Conservation (phyloP, 169 alveolate genomes). For the Ichthyophthirius multifiliis region DNA sequence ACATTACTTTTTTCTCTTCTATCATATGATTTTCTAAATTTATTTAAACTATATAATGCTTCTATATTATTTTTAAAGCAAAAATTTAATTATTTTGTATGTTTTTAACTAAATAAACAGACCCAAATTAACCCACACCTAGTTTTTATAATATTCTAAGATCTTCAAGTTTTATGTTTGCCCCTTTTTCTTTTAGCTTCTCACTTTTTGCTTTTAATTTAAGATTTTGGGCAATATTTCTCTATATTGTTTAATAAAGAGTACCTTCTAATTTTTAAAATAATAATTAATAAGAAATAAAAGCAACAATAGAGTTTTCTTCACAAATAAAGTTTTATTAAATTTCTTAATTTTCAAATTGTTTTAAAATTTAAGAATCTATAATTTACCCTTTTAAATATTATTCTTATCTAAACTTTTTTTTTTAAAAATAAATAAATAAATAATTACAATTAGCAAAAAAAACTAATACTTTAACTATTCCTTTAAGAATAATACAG, state of each 20-base stretch:
- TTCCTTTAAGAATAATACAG: conserved; percentile 11
- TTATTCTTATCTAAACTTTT: no score
- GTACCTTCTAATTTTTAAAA: background rate
- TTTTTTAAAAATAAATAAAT: no score
- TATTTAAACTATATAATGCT: conserved; percentile 35
- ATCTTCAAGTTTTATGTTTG: background rate
- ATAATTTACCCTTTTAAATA: no score
- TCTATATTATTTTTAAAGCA: conserved; percentile 59
- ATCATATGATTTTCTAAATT: conserved; percentile 44
- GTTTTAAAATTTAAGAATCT: no score
- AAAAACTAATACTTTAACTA: background rate
- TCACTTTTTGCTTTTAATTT: conserved; percentile 19
- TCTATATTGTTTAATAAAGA: no score
- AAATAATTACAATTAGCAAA: background rate
- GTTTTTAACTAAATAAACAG: conserved; percentile 49
- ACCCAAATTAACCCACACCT: conserved; percentile 46
- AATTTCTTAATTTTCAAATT: no score
- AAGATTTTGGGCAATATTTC: background rate
- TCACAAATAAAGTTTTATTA: background rate
- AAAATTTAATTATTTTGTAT: conserved; percentile 37
- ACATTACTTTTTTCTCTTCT: conserved; percentile 47
- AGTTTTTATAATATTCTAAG: background rate
- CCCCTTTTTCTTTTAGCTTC: background rate
- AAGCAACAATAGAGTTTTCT: background rate
- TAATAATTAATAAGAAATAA: background rate